Conservation (phyloP, 306 rosid species). For the Begonia peltatifolia region DNA sequence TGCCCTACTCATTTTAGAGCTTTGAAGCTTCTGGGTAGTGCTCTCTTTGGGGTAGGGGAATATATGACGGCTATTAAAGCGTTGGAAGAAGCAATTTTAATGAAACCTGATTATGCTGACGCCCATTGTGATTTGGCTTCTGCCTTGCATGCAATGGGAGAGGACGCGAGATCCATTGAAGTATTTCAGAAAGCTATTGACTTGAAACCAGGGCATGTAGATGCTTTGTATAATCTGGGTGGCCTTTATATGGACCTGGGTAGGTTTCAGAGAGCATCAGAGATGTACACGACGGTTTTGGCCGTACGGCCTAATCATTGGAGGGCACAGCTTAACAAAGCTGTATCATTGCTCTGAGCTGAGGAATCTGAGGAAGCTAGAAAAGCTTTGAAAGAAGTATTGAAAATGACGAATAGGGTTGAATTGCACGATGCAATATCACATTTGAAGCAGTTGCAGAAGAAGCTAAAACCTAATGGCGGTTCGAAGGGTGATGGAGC, state of each 20-base stretch:
- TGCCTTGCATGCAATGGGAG: constrained; percentile 83
- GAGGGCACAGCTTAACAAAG: constrained; percentile 98
- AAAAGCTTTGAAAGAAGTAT: constrained; percentile 82
- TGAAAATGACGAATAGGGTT: constrained; percentile 96
- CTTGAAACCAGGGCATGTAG: constrained; percentile 84
- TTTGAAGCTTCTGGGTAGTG: constrained; percentile 90
- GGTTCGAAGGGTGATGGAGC: constrained; percentile 47
- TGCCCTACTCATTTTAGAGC: constrained; percentile 98
- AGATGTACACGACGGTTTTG: constrained; percentile 92
- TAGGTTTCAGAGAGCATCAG: constrained; percentile 91
- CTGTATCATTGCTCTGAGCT: constrained; percentile 90
- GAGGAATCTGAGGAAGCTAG: constrained; percentile 86
- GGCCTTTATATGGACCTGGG: constrained; percentile 95
- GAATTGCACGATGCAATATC: constrained; percentile 93
- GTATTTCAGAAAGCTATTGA: constrained; percentile 97
- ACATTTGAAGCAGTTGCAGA: constrained; percentile 90
- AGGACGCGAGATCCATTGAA: constrained; percentile 93
- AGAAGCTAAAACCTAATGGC: constrained; percentile 64
- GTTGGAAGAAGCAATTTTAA: constrained; percentile 81
- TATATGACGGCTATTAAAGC: constrained; percentile 94
- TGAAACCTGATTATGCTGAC: constrained; percentile 93
- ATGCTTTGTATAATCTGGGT: constrained; percentile 90
- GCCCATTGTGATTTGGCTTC: constrained; percentile 99
- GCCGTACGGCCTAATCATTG: constrained; percentile 96
- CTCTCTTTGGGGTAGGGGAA: constrained; percentile 95